Evolutionary conservation across 1,284 basidiomycete genomes (phyloP).

Genomic region (Ceratobasidium sp.): DNA sequence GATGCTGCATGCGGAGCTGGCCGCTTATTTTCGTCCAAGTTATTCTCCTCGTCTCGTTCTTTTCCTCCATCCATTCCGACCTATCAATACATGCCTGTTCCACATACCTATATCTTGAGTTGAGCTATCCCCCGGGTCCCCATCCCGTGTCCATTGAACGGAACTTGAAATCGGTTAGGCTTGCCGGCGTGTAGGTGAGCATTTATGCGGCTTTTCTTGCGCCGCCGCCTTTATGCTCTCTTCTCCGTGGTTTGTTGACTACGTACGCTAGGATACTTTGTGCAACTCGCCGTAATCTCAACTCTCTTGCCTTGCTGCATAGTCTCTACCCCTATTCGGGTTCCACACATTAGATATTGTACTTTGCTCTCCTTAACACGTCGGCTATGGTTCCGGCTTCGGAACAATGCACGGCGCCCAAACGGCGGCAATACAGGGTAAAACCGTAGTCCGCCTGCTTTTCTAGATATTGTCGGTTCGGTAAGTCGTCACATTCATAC

Average conservation of each 20-base stretch:
- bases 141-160: too few relatives aligned
- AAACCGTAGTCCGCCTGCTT: conserved; percentile 88
- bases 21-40: too few relatives aligned
- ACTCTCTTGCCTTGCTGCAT: conserved; percentile 1
- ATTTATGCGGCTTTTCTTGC: conserved; percentile 16
- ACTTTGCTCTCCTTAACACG: conserved; percentile 2
- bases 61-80: too few relatives aligned
- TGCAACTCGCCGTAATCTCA: conserved; percentile 28
- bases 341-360: not conserved
- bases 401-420: conserved; percentile 24
- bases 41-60: too few relatives aligned
- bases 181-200: conserved; percentile 30
- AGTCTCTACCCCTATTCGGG: conserved; percentile 3
- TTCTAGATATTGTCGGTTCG: conserved; percentile 89
- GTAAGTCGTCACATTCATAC: conserved; percentile 63
- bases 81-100: too few relatives aligned
- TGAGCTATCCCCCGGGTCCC: too few relatives aligned
- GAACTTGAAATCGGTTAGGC: conserved; percentile 1
- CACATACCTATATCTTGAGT: too few relatives aligned
- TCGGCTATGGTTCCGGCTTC: conserved; percentile 34
- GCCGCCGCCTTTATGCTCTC: not conserved
- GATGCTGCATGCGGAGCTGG: too few relatives aligned
- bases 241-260: not conserved
- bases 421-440: conserved; percentile 62
- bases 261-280: conserved; percentile 26